These are phyloP conservation scores for Aspergillus sp. DNA, from an alignment of 2,329 filamentous ascomycete species.

Conservation along the genomic window DNA sequence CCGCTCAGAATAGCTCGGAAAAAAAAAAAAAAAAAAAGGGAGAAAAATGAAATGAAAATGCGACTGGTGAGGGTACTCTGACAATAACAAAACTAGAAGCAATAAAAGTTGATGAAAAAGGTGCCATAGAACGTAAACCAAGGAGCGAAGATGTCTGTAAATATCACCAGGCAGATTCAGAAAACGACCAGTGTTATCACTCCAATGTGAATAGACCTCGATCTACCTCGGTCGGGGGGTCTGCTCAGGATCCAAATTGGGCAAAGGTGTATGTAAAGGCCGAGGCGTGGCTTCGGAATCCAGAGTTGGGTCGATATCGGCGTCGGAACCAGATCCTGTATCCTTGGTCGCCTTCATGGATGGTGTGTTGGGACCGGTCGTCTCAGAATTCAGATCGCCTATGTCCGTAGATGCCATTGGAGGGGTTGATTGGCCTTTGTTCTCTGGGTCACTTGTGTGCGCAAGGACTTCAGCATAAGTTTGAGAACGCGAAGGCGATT, in stretches of 20 bases:
- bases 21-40: conserved; percentile 1
- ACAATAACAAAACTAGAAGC: neutral
- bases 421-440: conserved; percentile 26
- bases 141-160: neutral
- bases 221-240: conserved; percentile 23
- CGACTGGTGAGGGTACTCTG: neutral
- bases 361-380: conserved; percentile 12
- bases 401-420: conserved; percentile 15
- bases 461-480: neutral
- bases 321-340: conserved; percentile 8
- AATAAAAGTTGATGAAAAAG: conserved; percentile 3
- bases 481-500: conserved; percentile 8
- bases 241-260: conserved; percentile 18
- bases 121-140: neutral
- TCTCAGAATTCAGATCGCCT: neutral
- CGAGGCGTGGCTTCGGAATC: conserved; percentile 31
- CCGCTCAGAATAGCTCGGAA: neutral
- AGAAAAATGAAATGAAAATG: neutral
- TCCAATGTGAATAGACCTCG: conserved; percentile 4
- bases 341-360: conserved; percentile 16
- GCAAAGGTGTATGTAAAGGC: conserved; percentile 24
- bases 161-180: conserved; percentile 1
- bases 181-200: conserved; percentile 1
- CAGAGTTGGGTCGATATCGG: conserved; percentile 15
- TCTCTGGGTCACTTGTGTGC: conserved; percentile 1